Evolutionary conservation across 306 rosid genomes (phyloP).

Genomic region (Pueraria montana): DNA sequence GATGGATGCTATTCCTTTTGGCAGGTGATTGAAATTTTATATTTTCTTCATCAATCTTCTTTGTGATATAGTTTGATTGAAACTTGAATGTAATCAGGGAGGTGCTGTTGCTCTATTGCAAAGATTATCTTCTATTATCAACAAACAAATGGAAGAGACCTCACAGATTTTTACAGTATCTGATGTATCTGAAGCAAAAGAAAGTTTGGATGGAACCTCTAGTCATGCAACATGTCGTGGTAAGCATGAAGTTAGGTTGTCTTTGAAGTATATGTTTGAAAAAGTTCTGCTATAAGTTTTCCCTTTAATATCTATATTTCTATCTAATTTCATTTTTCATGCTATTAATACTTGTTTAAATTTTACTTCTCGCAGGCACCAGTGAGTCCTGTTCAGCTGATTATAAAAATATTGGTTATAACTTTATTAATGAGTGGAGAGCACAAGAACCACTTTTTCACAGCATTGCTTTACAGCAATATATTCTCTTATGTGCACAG

Average conservation of each 20-base stretch:
- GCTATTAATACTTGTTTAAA: slow-evolving; percentile 35
- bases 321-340: slow-evolving; percentile 25
- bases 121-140: slow-evolving; percentile 65
- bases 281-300: not conserved
- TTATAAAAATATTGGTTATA: slow-evolving; percentile 67
- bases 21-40: slow-evolving; percentile 74
- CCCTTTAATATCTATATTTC: not conserved
- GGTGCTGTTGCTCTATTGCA: slow-evolving; percentile 77
- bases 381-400: slow-evolving; percentile 49
- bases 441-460: slow-evolving; percentile 71
- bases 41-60: slow-evolving; percentile 8
- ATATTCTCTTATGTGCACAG: slow-evolving; percentile 90
- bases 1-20: slow-evolving; percentile 99
- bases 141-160: slow-evolving; percentile 57
- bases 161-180: slow-evolving; percentile 46
- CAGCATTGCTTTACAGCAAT: slow-evolving; percentile 86
- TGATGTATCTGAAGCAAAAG: slow-evolving; percentile 41
- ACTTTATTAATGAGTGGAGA: slow-evolving; percentile 62
- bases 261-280: slow-evolving; percentile 8
- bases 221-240: slow-evolving; percentile 43
- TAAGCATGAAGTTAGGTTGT: slow-evolving; percentile 52
- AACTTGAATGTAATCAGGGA: slow-evolving; percentile 69
- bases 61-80: slow-evolving; percentile 48
- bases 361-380: slow-evolving; percentile 53
- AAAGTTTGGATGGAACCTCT: slow-evolving; percentile 52